A percentile compares a stretch with the other conserved stretches of the same genome.
Conservation (phyloP, 345 rosid genomes). For the Streptanthus diversifolius region DNA sequence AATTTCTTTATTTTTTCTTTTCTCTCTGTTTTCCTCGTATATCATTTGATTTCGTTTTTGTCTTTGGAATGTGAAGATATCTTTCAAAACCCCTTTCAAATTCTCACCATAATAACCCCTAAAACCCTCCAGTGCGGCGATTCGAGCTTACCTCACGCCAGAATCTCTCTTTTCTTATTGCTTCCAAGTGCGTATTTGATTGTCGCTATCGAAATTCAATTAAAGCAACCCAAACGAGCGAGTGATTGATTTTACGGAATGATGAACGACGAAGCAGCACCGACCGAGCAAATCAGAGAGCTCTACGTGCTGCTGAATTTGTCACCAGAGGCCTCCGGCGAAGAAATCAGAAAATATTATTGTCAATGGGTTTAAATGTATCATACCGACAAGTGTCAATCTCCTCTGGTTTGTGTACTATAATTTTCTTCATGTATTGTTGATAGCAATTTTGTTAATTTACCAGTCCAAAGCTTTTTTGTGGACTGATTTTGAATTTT, state of each 20-base stretch:
- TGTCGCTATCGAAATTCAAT: neutral
- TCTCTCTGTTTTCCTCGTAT: no score
- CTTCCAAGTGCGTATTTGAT: neutral
- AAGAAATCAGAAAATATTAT: slow-evolving; percentile 82
- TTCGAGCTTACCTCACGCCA: neutral
- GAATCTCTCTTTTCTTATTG: neutral
- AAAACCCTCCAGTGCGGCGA: slow-evolving; percentile 37
- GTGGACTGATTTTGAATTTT: neutral
- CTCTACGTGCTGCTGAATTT: slow-evolving; percentile 83
- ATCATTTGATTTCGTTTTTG: no score
- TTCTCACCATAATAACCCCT: slow-evolving; percentile 28
- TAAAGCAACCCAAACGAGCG: neutral
- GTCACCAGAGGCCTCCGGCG: slow-evolving; percentile 87
- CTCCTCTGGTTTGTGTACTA: slow-evolving; percentile 46
- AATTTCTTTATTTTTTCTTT: no score
- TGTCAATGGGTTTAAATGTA: slow-evolving; percentile 97
- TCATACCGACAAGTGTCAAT: slow-evolving; percentile 91
- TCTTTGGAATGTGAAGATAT: no score
- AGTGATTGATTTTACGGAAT: neutral
- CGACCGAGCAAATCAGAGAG: slow-evolving; percentile 48
- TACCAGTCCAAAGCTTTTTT: neutral
- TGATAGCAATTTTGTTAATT: neutral
- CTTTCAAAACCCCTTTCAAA: slow-evolving; percentile 5
- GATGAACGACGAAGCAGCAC: slow-evolving; percentile 30
- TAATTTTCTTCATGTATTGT: neutral